phyloP scores from a whole-genome alignment of 2,329 filamentous ascomycete species.

The Stachybotrys chartarum region DNA sequence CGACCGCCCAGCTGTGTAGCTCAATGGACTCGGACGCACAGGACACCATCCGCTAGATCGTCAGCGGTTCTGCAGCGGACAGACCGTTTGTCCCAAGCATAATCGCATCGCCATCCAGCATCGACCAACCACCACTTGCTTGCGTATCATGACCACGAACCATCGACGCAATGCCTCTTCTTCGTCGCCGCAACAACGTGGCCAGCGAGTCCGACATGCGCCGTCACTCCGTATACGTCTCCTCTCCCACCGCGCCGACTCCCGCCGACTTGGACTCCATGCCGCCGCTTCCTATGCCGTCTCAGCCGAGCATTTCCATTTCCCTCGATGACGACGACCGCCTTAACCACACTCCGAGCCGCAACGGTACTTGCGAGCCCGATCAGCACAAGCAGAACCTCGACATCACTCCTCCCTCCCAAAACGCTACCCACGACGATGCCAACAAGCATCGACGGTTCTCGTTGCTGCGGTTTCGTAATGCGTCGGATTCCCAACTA shows the following conservation, averaged over 20 bases:
- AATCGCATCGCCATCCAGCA: neutral
- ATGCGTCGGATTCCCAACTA: slow-evolving; percentile 88
- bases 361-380: slow-evolving; percentile 5
- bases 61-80: neutral
- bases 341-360: neutral
- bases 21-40: neutral
- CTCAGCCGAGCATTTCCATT: slow-evolving; percentile 1
- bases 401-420: slow-evolving; percentile 25
- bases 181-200: slow-evolving; percentile 54
- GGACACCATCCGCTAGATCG: neutral
- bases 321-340: neutral
- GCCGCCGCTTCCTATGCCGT: slow-evolving; percentile 2
- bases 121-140: slow-evolving; percentile 10
- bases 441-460: slow-evolving; percentile 53
- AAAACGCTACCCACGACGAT: slow-evolving; percentile 46
- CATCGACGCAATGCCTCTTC: slow-evolving; percentile 47
- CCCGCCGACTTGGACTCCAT: slow-evolving; percentile 4
- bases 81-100: neutral
- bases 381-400: slow-evolving; percentile 13
- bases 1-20: neutral
- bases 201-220: slow-evolving; percentile 54
- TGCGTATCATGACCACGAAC: slow-evolving; percentile 33
- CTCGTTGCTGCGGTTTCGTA: slow-evolving; percentile 74
- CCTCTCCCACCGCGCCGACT: slow-evolving; percentile 18
- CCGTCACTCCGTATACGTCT: slow-evolving; percentile 36